Evolutionary conservation across 495 filamentous ascomycete genomes (phyloP), one percentile per base, ranked within the genome.

Genomic region (Aspergillus coremiiformis): DNA sequence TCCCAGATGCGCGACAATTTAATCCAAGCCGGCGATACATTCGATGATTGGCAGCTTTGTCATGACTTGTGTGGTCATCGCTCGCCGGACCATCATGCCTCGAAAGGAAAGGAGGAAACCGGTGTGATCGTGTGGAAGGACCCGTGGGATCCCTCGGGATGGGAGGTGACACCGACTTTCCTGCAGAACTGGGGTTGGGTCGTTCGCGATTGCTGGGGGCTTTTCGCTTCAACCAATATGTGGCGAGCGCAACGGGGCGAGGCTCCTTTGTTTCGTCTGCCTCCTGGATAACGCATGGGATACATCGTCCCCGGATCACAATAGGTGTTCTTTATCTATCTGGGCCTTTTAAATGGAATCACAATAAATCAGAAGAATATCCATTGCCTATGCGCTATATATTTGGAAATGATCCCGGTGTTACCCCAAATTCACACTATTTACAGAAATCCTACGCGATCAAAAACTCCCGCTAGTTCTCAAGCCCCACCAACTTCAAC

Each of bases 151-250:
- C 26, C 52, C 1, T 9, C 6, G 1, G 45, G 52, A 15, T 54
- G 52, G 52, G 44, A 54, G 45, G 52, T 54, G 8, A 54, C 52
- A 8, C 44, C 48, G 35, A 48, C 35, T 4, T 43, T 54, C n/a
- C 19, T 54, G 12, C 22, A 22, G 19, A 12, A 2, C 9, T 54
- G 44, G 52, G 44, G 44, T 1, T 49, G 52, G 52, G 37, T 21
- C 0, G 12, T 54, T 4, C 9, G n/a, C 4, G 52, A 33, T 23
- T 54, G 52, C 19, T 33, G 6, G 37, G 44, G 35, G 19, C 7
- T 54, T 2, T 44, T 43, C 6, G 5, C 11, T 32, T 9, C 6
- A 2, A 32, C 29, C 11, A 12, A 32, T 32, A 7, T 9, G 29
- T 32, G 29, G 29, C 5, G 29, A 9, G 11, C 6, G 11, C 5